phyloP scores from a whole-genome alignment of 257 asterid species.

The Coffea eugenioides region DNA sequence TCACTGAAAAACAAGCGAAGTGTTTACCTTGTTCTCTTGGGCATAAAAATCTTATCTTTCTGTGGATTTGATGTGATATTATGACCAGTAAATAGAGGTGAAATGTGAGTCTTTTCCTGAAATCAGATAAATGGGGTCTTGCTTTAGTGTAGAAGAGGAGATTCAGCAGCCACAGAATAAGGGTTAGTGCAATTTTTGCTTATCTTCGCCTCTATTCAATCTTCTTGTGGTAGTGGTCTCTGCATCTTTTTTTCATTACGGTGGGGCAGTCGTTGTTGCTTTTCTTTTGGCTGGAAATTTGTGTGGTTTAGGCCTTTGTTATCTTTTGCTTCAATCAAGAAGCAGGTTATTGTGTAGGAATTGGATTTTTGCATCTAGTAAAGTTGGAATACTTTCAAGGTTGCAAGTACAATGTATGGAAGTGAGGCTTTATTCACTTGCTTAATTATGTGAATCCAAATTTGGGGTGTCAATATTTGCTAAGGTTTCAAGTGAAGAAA shows the following conservation, averaged over 20 bases:
- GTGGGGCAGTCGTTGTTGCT: not conserved
- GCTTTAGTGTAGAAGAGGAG: conserved; percentile 69
- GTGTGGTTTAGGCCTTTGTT: not conserved
- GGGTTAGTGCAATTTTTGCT: conserved; percentile 31
- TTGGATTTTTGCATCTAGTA: not conserved
- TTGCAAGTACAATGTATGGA: not conserved
- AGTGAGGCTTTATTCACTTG: not conserved
- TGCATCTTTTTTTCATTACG: not conserved
- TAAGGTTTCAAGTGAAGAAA: not conserved
- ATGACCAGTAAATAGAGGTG: conserved; percentile 20
- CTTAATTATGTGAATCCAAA: not conserved
- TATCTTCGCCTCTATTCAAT: not conserved
- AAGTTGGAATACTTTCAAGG: not conserved
- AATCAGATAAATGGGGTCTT: conserved; percentile 63
- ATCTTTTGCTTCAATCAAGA: not conserved
- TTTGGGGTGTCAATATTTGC: not conserved
- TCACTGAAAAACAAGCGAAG: conserved; percentile 7
- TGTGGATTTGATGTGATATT: conserved; percentile 2
- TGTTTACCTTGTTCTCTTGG: not conserved
- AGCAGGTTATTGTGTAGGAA: not conserved
- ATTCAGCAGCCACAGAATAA: conserved; percentile 29
- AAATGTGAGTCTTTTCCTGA: conserved; percentile 46
- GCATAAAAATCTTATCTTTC: conserved; percentile 27
- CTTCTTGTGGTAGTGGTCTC: not conserved
- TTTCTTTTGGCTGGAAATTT: not conserved